Evolutionary conservation across 345 rosid species (phyloP).

Genomic region (Conringia planisiliqua): DNA sequence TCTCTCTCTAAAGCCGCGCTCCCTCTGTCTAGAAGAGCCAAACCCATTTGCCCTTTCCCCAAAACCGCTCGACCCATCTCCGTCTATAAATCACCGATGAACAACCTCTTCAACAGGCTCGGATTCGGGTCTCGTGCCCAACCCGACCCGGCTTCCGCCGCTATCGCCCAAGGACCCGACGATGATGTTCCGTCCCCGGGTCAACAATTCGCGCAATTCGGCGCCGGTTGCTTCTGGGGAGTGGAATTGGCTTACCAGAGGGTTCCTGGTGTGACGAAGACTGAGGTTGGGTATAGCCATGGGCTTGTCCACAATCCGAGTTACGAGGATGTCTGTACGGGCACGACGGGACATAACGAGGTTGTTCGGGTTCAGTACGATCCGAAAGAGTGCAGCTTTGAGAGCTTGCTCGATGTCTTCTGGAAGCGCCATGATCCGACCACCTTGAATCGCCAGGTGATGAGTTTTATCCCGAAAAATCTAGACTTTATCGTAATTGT

Average conservation of each 20-base stretch:
- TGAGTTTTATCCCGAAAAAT: neutral
- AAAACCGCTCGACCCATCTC: slow-evolving; percentile 24
- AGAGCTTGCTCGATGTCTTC: slow-evolving; percentile 59
- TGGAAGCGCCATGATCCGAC: slow-evolving; percentile 87
- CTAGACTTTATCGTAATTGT: neutral
- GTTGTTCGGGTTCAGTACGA: slow-evolving; percentile 83
- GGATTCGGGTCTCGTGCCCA: slow-evolving; percentile 37
- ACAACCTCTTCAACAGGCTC: slow-evolving; percentile 29
- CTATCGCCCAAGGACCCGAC: slow-evolving; percentile 61
- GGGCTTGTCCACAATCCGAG: slow-evolving; percentile 61
- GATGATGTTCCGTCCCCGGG: slow-evolving; percentile 49
- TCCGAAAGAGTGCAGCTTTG: slow-evolving; percentile 53
- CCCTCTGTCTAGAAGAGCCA: slow-evolving; percentile 11
- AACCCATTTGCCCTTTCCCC: slow-evolving; percentile 24
- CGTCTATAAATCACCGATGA: slow-evolving; percentile 34
- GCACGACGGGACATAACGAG: slow-evolving; percentile 71
- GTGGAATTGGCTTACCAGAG: slow-evolving; percentile 82
- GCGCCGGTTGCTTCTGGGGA: slow-evolving; percentile 98
- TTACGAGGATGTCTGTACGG: slow-evolving; percentile 64
- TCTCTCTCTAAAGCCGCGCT: slow-evolving; percentile 24
- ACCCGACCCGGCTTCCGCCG: slow-evolving; percentile 30
- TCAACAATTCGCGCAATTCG: slow-evolving; percentile 72
- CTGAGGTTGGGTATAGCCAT: slow-evolving; percentile 86
- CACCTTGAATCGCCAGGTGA: slow-evolving; percentile 77
- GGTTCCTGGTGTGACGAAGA: slow-evolving; percentile 56